Base-by-base conservation (phyloP, 345 rosid genomes). In the Fremontodendron californicum region DNA sequence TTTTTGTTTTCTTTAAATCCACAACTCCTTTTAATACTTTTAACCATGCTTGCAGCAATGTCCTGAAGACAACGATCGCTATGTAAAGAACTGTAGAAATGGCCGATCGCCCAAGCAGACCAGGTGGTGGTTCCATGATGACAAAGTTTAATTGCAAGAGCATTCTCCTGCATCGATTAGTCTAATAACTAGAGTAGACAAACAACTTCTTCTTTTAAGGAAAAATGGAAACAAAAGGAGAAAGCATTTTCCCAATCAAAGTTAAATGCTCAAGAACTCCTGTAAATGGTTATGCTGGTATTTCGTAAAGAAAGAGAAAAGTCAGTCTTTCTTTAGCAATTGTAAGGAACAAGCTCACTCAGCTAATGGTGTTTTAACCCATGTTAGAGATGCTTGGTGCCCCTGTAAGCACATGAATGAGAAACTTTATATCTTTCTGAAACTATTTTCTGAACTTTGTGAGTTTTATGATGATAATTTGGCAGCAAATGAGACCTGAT, bases 51-150 rank as follows among this genome's bases (percentile, higher is more conserved):
- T 86, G 35, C 35, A 33, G 43, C 43, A 40, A 94, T 93, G 97
- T 43, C 98, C 98, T 16, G 90, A 89, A 78, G 98, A 93, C 86
- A 95, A 93, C 9, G 98, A 93, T 63, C 98, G 98, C 16, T 95
- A 93, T 75, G 97, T 93, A 78, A 91, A 82, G 93, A 91, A 95
- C 78, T 95, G 99, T 80, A 89, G 92, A 83, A 95, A 93, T 52
- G 99, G 99, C 5, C 86, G 95, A 77, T 93, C 98, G 73, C 99
- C 98, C 0, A 95, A 95, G 87, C 98, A 93, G 93, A 95, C 99
- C 21, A 89, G 98, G 87, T 95, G 98, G 99, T 95, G 97, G 98
- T 95, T 95, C 87, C 99, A 95, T 72, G 99, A 93, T 33, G 35
- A 33, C 35, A 33, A 33, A 33, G 99, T 93, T 45, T 95, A 87